Percentiles rank a stretch among this genome's conserved stretches.
phyloP scores from a whole-genome alignment of 306 rosid genomes.

The Rosa rugosa region DNA sequence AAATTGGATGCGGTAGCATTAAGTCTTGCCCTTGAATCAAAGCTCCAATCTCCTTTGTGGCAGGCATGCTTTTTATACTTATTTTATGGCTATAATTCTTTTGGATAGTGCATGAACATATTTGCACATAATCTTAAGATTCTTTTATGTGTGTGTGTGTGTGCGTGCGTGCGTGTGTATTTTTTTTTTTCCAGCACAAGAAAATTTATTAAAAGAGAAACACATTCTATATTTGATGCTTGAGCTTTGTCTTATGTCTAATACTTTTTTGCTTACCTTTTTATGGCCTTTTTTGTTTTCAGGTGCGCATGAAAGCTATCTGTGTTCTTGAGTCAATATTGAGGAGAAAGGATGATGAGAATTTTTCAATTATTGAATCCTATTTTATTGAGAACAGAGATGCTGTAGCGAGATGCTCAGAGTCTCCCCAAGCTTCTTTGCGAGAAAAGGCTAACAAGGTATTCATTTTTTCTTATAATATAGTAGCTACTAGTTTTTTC shows the following conservation, averaged over 20 bases:
- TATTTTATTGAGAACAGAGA: conserved; percentile 78
- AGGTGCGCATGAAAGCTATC: conserved; percentile 98
- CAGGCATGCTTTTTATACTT: conserved; percentile 66
- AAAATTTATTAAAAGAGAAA: background rate
- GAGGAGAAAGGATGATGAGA: conserved; percentile 72
- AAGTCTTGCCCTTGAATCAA: conserved; percentile 70
- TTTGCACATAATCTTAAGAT: background rate
- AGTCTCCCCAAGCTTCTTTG: conserved; percentile 92
- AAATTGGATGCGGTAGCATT: conserved; percentile 80
- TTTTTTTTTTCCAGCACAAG: background rate
- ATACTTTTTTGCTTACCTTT: conserved; percentile 3
- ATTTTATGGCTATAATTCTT: background rate
- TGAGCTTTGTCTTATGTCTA: background rate
- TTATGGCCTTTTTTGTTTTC: conserved; percentile 28
- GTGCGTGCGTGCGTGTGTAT: no score
- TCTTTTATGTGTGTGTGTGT: background rate
- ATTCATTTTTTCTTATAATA: background rate
- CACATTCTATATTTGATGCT: background rate
- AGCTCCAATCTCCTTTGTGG: conserved; percentile 93
- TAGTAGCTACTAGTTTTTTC: background rate
- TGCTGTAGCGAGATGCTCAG: conserved; percentile 72
- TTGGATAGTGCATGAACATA: background rate
- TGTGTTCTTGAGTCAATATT: conserved; percentile 90
- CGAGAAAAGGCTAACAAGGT: conserved; percentile 96
- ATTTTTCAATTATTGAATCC: conserved; percentile 57